Evolutionary conservation across 768 basidiomycete species (phyloP), one percentile per base, ranked within the genome.

Genomic region (Lyophyllum atratum): DNA sequence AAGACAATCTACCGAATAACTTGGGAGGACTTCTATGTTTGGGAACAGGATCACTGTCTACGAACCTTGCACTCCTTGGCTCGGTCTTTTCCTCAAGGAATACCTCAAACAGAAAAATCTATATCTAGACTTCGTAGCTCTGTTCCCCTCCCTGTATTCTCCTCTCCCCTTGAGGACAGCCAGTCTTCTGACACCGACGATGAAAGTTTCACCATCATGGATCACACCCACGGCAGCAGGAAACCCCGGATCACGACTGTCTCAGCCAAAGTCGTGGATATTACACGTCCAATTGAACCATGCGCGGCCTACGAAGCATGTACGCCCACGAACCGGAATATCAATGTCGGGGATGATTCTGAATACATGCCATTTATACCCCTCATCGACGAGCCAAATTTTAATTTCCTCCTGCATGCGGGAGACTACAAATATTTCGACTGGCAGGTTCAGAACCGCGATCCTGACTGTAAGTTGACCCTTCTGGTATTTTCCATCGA

Each of bases 301-400:
- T 69, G 66, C 60, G 73, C 81, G 0, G 60, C 67, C 5, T 89
- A 90, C 64, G 85, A 88, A 61, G 72, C 76, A 1, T 87, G 85
- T 64, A 74, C 84, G 2, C 83, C 86, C 1, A 59, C 76, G 2
- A 61, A 66, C 11, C 74, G 77, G 45, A 85, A 74, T 45, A 71
- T 85, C 15, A 74, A 78, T 44, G 71, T 74, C 17, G 86, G 84
- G 3, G 87, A 89, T 57, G 88, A 89, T 56, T 71, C 82, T 6
- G 73, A 77, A 56, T 67, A 71, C 21, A 79, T 89, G 76, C 74
- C 76, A 2, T 90, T 88, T 65, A 68, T 88, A 6, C 87, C 87
- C 1, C 83, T 82, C 51, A 75, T 81, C 0, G 87, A 90, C 62
- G 87, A 90, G 42, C 76, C 78, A 2, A 62, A 46, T 0, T 91